Conservation (phyloP, 208 protist genomes). For the Leishmania tarentolae region DNA sequence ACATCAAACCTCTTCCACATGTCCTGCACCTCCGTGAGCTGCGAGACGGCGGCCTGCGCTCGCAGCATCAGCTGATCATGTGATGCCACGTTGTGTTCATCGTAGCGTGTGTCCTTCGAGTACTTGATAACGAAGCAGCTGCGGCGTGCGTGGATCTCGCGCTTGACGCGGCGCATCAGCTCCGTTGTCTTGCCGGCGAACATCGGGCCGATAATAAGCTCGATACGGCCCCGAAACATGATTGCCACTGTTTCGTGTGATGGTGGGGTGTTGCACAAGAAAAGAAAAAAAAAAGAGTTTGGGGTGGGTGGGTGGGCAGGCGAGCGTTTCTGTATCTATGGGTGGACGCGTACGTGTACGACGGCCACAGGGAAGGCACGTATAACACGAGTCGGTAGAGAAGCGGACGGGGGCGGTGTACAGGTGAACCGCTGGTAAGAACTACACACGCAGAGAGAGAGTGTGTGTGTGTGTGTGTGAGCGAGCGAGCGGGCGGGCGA, state of each 20-base stretch:
- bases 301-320: no score
- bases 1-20: conserved; percentile 80
- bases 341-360: not conserved
- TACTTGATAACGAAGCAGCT: conserved; percentile 94
- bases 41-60: conserved; percentile 64
- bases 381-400: not conserved
- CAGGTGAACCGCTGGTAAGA: not conserved
- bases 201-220: conserved; percentile 96
- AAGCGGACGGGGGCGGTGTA: not conserved
- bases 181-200: conserved; percentile 96
- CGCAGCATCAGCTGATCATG: conserved; percentile 76
- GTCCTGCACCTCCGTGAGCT: conserved; percentile 63
- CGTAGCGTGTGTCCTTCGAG: conserved; percentile 87
- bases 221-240: conserved; percentile 50
- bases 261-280: not conserved
- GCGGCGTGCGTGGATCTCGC: conserved; percentile 75
- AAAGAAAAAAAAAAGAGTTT: no score
- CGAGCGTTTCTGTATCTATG: no score
- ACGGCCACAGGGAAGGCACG: not conserved
- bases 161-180: conserved; percentile 90
- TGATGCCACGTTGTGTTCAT: conserved; percentile 67
- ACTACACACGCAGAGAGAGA: not conserved
- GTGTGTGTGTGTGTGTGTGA: not conserved
- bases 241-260: not conserved
- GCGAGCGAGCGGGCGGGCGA: not conserved